These are phyloP conservation scores for Trichoderma hamatum DNA, from an alignment of 2,329 filamentous ascomycete species.

Conservation along the genomic window DNA sequence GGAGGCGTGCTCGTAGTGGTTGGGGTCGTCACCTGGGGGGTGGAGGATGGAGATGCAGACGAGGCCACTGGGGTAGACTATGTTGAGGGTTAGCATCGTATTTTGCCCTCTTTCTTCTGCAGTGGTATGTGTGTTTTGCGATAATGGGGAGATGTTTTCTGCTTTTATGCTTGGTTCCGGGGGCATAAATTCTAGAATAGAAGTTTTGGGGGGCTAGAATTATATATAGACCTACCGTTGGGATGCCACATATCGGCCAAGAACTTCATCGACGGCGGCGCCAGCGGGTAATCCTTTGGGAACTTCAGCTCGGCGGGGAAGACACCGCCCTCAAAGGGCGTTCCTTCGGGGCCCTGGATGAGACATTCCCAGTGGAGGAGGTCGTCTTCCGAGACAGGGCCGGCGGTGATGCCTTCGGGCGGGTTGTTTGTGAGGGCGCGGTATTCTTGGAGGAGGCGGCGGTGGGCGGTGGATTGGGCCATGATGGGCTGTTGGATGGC, in stretches of 20 bases:
- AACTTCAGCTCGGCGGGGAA: constrained; percentile 96
- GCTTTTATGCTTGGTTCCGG: neutral
- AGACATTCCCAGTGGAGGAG: constrained; percentile 95
- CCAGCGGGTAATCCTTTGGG: constrained; percentile 94
- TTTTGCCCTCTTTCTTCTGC: too few relatives aligned
- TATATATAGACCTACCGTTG: constrained; percentile 73
- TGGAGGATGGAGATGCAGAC: constrained; percentile 99
- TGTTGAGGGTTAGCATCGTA: too few relatives aligned
- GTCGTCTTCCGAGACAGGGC: constrained; percentile 91
- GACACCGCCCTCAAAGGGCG: constrained; percentile 92
- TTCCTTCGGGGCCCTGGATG: constrained; percentile 93
- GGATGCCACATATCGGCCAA: constrained; percentile 94
- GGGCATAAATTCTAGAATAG: too few relatives aligned
- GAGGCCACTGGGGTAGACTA: constrained; percentile 87
- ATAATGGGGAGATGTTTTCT: too few relatives aligned
- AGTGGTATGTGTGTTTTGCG: too few relatives aligned
- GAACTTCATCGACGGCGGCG: constrained; percentile 95
- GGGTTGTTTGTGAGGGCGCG: constrained; percentile 90
- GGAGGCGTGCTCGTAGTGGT: constrained; percentile 95
- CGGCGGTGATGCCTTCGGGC: constrained; percentile 96
- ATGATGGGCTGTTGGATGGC: too few relatives aligned
- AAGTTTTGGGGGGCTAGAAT: too few relatives aligned
- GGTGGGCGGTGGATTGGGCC: constrained; percentile 66
- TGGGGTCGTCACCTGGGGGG: constrained; percentile 93
- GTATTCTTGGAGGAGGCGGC: constrained; percentile 95